Conservation (phyloP, 2,329 filamentous ascomycete species). For the Sclerotinia minor region DNA sequence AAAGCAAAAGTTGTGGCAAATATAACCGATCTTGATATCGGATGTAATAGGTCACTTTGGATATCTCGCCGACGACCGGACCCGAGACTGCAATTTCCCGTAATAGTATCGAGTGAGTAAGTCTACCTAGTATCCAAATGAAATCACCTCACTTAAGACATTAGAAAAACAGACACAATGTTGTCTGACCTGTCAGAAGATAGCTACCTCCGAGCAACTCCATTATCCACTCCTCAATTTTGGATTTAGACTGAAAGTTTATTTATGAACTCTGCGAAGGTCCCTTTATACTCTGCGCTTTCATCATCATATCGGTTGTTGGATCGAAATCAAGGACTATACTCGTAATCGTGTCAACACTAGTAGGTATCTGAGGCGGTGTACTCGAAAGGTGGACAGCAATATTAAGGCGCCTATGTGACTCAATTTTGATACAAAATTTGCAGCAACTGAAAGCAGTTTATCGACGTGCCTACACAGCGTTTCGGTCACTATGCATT, state of each 20-base stretch:
- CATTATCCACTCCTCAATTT: too few species aligned
- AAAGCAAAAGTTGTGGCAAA: conserved; percentile 19
- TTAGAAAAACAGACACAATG: background rate
- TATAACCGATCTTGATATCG: background rate
- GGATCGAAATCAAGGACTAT: too few species aligned
- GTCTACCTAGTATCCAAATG: background rate
- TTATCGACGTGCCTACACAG: too few species aligned
- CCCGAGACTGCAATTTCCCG: conserved; percentile 4
- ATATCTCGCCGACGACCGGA: background rate
- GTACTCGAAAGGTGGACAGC: background rate
- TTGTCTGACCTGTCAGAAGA: background rate
- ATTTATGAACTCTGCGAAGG: too few species aligned
- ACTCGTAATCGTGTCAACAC: background rate
- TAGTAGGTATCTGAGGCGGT: background rate
- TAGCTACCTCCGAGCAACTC: background rate
- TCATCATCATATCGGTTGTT: too few species aligned
- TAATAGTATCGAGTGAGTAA: background rate
- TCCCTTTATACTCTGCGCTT: too few species aligned
- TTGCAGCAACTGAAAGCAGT: too few species aligned
- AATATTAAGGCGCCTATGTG: too few species aligned
- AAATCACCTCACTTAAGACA: background rate
- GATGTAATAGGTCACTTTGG: conserved; percentile 16
- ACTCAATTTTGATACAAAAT: too few species aligned
- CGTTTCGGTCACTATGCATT: too few species aligned
- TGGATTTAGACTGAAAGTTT: too few species aligned